Conservation (phyloP, 2,329 filamentous ascomycete species). For the Penicillium hordei region DNA sequence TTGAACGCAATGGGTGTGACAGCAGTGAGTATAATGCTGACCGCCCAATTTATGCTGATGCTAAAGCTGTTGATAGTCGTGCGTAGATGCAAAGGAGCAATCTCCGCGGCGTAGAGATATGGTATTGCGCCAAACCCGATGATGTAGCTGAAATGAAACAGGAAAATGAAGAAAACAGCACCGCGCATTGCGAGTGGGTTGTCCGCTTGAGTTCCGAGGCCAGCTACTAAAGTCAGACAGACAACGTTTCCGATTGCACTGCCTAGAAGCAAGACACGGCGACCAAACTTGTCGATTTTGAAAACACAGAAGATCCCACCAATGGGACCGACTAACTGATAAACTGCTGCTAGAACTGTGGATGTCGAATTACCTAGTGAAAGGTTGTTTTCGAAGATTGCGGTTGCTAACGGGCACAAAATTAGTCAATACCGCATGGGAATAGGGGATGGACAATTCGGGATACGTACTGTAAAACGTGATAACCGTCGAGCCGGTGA, state of each 20-base stretch:
- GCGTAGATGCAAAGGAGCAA: constrained; percentile 24
- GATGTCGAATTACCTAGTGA: constrained; percentile 18
- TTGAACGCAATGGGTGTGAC: constrained; percentile 25
- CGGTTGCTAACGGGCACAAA: constrained; percentile 12
- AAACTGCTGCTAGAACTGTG: constrained; percentile 20
- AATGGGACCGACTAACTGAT: constrained; percentile 23
- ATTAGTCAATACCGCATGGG: neutral
- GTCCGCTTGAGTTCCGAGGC: constrained; percentile 15
- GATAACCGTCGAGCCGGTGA: constrained; percentile 24
- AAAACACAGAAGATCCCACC: constrained; percentile 21
- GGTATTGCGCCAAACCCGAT: constrained; percentile 26
- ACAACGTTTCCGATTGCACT: constrained; percentile 21
- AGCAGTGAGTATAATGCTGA: constrained; percentile 24
- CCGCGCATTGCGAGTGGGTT: constrained; percentile 19
- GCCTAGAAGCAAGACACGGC: constrained; percentile 20
- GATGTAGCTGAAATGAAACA: constrained; percentile 27
- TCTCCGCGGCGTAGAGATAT: constrained; percentile 25
- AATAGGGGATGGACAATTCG: neutral
- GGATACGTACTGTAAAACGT: constrained; percentile 23
- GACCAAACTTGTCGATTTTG: constrained; percentile 20
- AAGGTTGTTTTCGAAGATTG: constrained; percentile 25
- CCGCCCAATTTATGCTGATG: constrained; percentile 23
- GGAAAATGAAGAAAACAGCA: constrained; percentile 25
- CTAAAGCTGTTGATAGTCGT: constrained; percentile 26
- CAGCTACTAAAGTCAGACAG: constrained; percentile 20